Evolutionary conservation across 2,329 filamentous ascomycete genomes (phyloP).

Genomic region (Sarocladium kiliense): DNA sequence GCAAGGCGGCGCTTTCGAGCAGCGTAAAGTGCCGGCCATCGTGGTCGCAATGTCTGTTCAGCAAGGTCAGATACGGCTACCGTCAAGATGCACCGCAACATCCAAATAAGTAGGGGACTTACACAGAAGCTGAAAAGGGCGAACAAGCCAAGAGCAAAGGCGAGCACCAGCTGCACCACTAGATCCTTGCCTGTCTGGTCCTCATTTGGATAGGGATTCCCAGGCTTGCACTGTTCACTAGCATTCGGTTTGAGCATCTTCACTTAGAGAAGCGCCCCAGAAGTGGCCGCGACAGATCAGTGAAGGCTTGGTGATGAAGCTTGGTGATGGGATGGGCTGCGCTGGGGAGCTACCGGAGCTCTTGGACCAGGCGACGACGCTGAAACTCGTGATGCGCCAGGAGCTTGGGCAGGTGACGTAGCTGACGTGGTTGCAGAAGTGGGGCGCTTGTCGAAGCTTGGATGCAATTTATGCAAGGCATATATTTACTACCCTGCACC

Average conservation of each 20-base stretch:
- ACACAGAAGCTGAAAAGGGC: slow-evolving; percentile 77
- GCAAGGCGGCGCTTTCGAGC: slow-evolving; percentile 75
- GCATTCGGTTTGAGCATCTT: neutral
- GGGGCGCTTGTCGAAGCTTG: neutral
- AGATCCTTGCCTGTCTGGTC: slow-evolving; percentile 26
- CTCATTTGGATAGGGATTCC: neutral
- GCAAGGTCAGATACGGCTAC: slow-evolving; percentile 17
- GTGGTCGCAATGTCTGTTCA: slow-evolving; percentile 71
- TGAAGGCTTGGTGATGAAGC: neutral
- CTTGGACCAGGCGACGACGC: neutral
- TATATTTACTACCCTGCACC: no score
- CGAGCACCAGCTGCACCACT: slow-evolving; percentile 66
- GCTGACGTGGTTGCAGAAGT: neutral
- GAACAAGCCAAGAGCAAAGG: slow-evolving; percentile 60
- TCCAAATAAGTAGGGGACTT: slow-evolving; percentile 24
- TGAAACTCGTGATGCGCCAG: slow-evolving; percentile 1
- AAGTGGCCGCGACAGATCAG: neutral
- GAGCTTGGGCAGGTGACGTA: slow-evolving; percentile 7
- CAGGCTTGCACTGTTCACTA: neutral
- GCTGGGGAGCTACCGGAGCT: slow-evolving; percentile 1
- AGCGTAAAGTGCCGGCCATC: slow-evolving; percentile 88
- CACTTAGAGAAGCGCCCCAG: neutral
- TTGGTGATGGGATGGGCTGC: neutral
- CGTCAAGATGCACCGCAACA: slow-evolving; percentile 9
- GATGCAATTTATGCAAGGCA: slow-evolving; percentile 2